These are phyloP conservation scores for Stephanodiscus triporus DNA, from an alignment of 108 stramenopile genomes.

Conservation along the genomic window DNA sequence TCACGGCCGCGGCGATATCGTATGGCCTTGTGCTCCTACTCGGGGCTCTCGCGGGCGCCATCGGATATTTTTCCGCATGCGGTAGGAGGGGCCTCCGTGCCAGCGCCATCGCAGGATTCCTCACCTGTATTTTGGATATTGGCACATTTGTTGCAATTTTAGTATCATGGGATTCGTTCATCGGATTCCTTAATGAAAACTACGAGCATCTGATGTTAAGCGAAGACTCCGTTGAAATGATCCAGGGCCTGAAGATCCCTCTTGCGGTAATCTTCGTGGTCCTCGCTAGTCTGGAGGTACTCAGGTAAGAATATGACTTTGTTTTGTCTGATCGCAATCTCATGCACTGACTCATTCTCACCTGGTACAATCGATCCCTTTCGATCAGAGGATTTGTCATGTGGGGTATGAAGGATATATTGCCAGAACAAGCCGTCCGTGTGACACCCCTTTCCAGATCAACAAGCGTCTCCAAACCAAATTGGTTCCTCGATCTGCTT, in stretches of 20 bases:
- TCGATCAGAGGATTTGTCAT: conserved; percentile 11
- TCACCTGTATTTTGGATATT: conserved; percentile 21
- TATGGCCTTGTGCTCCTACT: conserved; percentile 32
- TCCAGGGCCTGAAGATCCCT: conserved; percentile 20
- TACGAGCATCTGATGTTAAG: conserved; percentile 18
- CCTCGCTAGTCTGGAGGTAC: conserved; percentile 26
- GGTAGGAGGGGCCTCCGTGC: conserved; percentile 29
- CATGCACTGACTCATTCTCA: conserved; percentile 3
- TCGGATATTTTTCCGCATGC: conserved; percentile 37
- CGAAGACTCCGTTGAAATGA: conserved; percentile 11
- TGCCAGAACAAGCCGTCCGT: neutral
- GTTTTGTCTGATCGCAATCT: neutral
- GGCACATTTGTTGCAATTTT: conserved; percentile 15
- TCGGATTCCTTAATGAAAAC: conserved; percentile 29
- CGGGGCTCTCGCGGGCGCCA: conserved; percentile 25
- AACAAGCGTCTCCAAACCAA: conserved; percentile 1
- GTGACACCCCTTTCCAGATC: neutral
- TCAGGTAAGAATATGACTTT: conserved; percentile 20
- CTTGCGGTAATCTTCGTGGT: conserved; percentile 21
- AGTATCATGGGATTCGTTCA: conserved; percentile 30
- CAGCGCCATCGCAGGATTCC: conserved; percentile 20
- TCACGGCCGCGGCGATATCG: conserved; percentile 15
- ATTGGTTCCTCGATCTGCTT: conserved; percentile 25
- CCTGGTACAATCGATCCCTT: neutral
- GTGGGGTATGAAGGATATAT: conserved; percentile 7